These are phyloP conservation scores for Zygosaccharomyces kombuchaensis DNA, from an alignment of 805 yeast genomes.

Conservation along the genomic window DNA sequence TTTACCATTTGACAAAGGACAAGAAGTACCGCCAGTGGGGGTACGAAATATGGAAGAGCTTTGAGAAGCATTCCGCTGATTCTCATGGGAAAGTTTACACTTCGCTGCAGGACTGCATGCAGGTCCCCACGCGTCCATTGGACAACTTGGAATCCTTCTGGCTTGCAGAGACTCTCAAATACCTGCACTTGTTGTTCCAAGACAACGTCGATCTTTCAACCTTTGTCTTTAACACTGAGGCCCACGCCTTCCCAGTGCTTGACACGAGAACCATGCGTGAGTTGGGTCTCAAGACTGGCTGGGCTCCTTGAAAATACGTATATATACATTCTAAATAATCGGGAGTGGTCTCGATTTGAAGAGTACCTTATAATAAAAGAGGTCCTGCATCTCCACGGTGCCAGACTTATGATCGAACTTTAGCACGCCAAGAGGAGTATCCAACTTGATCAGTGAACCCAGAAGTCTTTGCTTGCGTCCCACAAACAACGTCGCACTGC, in stretches of 20 bases:
- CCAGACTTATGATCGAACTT: constrained; percentile 37
- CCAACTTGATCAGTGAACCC: constrained; percentile 55
- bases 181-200: constrained; percentile 74
- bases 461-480: constrained; percentile 68
- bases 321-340: constrained; percentile 47
- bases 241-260: constrained; percentile 84
- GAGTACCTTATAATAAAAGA: constrained; percentile 53
- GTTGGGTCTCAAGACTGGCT: constrained; percentile 26
- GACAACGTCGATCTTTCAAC: constrained; percentile 63
- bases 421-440: constrained; percentile 62
- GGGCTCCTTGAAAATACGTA: constrained; percentile 19
- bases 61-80: constrained; percentile 55
- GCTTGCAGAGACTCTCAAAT: constrained; percentile 90
- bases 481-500: constrained; percentile 53
- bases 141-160: constrained; percentile 91
- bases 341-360: constrained; percentile 73
- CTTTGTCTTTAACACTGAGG: constrained; percentile 86
- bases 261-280: constrained; percentile 10
- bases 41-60: constrained; percentile 73
- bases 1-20: constrained; percentile 77
- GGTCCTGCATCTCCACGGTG: constrained; percentile 51
- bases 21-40: constrained; percentile 85
- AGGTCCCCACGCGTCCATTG: constrained; percentile 44
- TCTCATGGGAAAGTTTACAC: constrained; percentile 46
- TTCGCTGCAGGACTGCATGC: constrained; percentile 62